Conservation (phyloP, 805 yeast species). For the Myxozyma neotropica region DNA sequence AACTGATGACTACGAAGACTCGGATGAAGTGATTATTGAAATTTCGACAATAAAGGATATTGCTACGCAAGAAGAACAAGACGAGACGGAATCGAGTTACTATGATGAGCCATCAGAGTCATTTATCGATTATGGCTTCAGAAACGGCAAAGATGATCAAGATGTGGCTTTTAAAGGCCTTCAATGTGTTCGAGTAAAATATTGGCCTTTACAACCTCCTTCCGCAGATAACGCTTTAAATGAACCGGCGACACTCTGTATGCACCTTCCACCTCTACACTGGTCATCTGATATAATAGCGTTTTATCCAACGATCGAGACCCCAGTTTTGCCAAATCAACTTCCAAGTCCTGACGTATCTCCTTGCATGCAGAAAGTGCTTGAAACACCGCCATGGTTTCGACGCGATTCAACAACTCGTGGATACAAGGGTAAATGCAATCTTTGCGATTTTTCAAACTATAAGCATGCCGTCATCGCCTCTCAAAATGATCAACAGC, state of each 20-base stretch:
- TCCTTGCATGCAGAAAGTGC: not conserved
- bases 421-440: not conserved
- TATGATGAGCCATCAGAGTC: not conserved
- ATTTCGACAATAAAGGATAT: no score
- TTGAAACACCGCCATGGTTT: not conserved
- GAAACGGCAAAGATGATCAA: no score
- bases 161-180: not conserved
- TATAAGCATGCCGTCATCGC: no score
- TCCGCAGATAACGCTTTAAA: not conserved
- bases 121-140: not conserved
- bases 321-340: not conserved
- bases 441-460: not conserved
- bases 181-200: not conserved
- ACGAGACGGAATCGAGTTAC: not conserved
- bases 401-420: not conserved
- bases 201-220: not conserved
- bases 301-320: not conserved
- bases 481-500: no score
- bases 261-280: slow-evolving; percentile 3
- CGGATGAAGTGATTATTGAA: not conserved
- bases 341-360: not conserved
- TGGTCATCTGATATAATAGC: not conserved
- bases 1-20: not conserved
- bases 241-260: not conserved
- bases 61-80: no score